phyloP scores from a whole-genome alignment of 495 filamentous ascomycete genomes.

The Xylaria sp. region DNA sequence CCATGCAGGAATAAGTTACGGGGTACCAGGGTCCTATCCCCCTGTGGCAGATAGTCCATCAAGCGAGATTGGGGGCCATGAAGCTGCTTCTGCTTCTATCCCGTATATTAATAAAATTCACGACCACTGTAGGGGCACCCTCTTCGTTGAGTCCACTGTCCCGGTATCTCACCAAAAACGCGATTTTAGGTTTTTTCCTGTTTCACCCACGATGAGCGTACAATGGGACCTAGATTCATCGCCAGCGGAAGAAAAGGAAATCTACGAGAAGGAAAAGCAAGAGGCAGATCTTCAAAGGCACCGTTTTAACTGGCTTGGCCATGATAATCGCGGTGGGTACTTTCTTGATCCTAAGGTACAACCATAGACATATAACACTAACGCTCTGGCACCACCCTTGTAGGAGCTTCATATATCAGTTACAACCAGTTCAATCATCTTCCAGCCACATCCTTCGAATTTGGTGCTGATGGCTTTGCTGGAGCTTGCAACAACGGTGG shows the following conservation, averaged over 20 bases:
- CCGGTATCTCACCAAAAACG: not conserved
- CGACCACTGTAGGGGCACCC: not conserved
- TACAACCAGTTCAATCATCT: conserved; percentile 33
- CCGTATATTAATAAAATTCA: not conserved
- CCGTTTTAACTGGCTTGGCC: conserved; percentile 4
- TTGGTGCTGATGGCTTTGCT: conserved; percentile 32
- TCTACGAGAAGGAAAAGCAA: not conserved
- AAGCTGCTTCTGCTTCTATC: not conserved
- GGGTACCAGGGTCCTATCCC: not conserved
- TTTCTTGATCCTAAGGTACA: not conserved
- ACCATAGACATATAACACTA: not conserved
- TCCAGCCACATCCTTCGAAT: conserved; percentile 35
- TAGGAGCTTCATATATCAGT: conserved; percentile 37
- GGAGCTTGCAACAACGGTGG: conserved; percentile 35
- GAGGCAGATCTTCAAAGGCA: not conserved
- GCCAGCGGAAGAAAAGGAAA: not conserved
- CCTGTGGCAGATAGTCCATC: not conserved
- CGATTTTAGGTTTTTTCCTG: not conserved
- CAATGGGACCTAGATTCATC: not conserved
- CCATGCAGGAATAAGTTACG: not conserved
- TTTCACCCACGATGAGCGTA: not conserved
- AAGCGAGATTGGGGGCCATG: conserved; percentile 6
- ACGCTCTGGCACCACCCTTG: not conserved
- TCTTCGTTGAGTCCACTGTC: not conserved
- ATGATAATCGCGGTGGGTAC: not conserved